phyloP scores from a whole-genome alignment of 306 rosid genomes.

The Rosa multiflora region DNA sequence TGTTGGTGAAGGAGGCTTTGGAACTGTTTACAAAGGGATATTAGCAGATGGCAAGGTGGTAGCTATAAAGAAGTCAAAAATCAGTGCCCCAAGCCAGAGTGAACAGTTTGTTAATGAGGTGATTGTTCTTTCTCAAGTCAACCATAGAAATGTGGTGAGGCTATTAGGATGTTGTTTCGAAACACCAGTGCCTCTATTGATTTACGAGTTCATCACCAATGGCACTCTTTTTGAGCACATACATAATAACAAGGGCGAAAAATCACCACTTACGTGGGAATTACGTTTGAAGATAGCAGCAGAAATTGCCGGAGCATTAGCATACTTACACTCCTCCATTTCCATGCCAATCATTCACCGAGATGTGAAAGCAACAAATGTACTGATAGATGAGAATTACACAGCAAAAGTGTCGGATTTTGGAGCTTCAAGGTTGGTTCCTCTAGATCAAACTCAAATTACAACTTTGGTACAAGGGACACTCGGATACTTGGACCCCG shows the following conservation, averaged over 20 bases:
- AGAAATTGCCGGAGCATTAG: slow-evolving; percentile 27
- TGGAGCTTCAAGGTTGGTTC: slow-evolving; percentile 18
- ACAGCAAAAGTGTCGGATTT: slow-evolving; percentile 13
- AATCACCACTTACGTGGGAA: slow-evolving; percentile 16
- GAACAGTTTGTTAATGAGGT: slow-evolving; percentile 33
- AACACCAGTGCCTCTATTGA: slow-evolving; percentile 20
- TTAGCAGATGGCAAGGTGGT: slow-evolving; percentile 6
- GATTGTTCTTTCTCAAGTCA: slow-evolving; percentile 29
- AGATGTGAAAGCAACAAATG: slow-evolving; percentile 25
- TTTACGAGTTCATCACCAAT: slow-evolving; percentile 27
- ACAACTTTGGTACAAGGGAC: slow-evolving; percentile 19
- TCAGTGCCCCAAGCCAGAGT: slow-evolving; percentile 7
- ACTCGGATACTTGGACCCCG: slow-evolving; percentile 30
- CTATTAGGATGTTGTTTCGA: slow-evolving; percentile 34
- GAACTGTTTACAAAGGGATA: slow-evolving; percentile 23
- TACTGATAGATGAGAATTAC: slow-evolving; percentile 27
- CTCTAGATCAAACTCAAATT: slow-evolving; percentile 1
- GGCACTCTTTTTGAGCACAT: slow-evolving; percentile 21
- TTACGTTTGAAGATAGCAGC: slow-evolving; percentile 28
- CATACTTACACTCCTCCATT: slow-evolving; percentile 25
- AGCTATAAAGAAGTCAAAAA: slow-evolving; percentile 27
- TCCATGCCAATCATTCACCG: slow-evolving; percentile 25
- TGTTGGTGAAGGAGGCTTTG: slow-evolving; percentile 22
- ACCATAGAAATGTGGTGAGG: slow-evolving; percentile 31
- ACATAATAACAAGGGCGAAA: not conserved